Base-by-base conservation (phyloP, 441 rosid genomes). In the Dalechampia spathulata region DNA sequence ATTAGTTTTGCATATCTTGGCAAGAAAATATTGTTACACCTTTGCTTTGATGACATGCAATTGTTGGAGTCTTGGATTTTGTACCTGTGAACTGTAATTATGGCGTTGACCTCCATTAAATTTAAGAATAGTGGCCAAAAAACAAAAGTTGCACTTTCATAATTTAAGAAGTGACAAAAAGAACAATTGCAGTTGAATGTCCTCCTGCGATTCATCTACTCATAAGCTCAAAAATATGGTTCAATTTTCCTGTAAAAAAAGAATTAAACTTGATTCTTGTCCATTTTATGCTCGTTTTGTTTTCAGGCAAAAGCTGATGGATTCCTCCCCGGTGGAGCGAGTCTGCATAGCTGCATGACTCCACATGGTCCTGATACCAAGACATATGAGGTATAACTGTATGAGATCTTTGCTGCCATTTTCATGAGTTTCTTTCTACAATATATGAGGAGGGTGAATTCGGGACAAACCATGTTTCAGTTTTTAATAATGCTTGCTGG, bases 331-430 rank as follows among this genome's bases (percentile, higher is more conserved):
- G 99, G 96, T 8, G 94, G 96, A 34, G 90, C 96, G 37, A 92
- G 96, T 63, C 96, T 92, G 58, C 99, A 92, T 62, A 92, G 89
- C 65, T 88, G 94, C 78, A 92, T 89, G 96, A 92, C 96, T 66
- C 99, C 99, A 30, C 96, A 89, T 46, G 99, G 99, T 75, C 97
- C 96, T 46, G 99, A 89, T 71, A 89, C 96, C 1, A 86, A 82
- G 65, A 85, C 96, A 39, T 88, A 64, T 28, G 98, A 92, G 90
- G 98, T 92, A 73, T 46, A 9, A 15, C n/a, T n/a, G n/a, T n/a
- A n/a, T n/a, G n/a, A n/a, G n/a, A n/a, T n/a, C n/a, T n/a, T n/a
- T n/a, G 34, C 34, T 3, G 34, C 8, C 34, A 8, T 3, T 30
- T 30, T 30, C 8, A 30, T 4, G 34, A 30, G 4, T 4, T 8